phyloP scores from a whole-genome alignment of 169 alveolate species.

The Plasmodium yoelii region DNA sequence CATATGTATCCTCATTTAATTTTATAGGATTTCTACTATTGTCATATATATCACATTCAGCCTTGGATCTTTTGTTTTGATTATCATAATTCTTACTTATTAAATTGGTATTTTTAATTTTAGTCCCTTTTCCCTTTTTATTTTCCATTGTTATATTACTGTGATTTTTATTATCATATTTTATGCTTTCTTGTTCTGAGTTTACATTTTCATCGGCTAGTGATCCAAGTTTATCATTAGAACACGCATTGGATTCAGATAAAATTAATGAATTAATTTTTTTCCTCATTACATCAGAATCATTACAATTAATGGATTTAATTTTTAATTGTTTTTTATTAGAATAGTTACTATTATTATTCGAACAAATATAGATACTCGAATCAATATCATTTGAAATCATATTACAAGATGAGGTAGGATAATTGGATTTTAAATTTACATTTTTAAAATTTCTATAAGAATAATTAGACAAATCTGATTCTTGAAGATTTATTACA shows the following conservation, averaged over 20 bases:
- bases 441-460: slow-evolving; percentile 28
- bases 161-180: slow-evolving; percentile 3
- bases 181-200: slow-evolving; percentile 7
- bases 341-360: slow-evolving; percentile 9
- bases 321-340: slow-evolving; percentile 21
- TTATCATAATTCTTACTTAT: slow-evolving; percentile 11
- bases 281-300: slow-evolving; percentile 23
- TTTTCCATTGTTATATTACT: background rate
- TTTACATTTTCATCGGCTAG: background rate
- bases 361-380: slow-evolving; percentile 1
- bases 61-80: slow-evolving; percentile 20
- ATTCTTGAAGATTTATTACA: slow-evolving; percentile 27
- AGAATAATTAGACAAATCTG: slow-evolving; percentile 51
- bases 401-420: slow-evolving; percentile 27
- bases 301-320: slow-evolving; percentile 15
- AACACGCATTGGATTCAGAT: background rate
- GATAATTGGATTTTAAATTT: slow-evolving; percentile 13
- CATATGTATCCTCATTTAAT: slow-evolving; percentile 1
- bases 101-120: slow-evolving; percentile 19
- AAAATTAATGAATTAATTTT: slow-evolving; percentile 15
- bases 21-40: background rate
- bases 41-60: background rate
- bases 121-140: slow-evolving; percentile 3
- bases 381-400: slow-evolving; percentile 33
- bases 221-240: slow-evolving; percentile 16